These are phyloP conservation scores for Capsicum rhomboideum DNA, from an alignment of 257 asterid species.

Conservation along the genomic window DNA sequence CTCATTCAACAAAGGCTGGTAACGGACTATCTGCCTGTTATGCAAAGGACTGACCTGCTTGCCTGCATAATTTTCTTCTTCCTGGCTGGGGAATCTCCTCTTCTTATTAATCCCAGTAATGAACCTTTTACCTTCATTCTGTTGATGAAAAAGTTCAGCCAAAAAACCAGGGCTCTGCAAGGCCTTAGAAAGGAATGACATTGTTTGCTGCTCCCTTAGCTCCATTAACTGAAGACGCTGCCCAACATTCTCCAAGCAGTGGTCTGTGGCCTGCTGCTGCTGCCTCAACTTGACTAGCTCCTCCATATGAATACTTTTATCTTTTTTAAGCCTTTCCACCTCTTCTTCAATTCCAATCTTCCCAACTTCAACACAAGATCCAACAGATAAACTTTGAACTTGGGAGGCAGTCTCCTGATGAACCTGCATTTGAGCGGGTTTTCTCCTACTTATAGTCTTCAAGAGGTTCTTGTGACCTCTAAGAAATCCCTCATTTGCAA, in stretches of 20 bases:
- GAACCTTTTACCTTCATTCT: conserved; percentile 37
- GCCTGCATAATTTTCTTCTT: conserved; percentile 33
- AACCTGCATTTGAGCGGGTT: conserved; percentile 33
- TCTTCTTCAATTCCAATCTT: conserved; percentile 64
- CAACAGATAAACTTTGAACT: conserved; percentile 30
- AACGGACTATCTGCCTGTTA: conserved; percentile 56
- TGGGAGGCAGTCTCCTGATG: conserved; percentile 30
- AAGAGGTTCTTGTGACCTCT: conserved; percentile 54
- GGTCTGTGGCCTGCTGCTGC: conserved; percentile 67
- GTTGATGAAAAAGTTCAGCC: conserved; percentile 61
- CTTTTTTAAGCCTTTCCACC: conserved; percentile 64
- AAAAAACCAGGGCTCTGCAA: conserved; percentile 71
- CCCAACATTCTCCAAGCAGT: conserved; percentile 57
- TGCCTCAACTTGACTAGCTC: conserved; percentile 73
- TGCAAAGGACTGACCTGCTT: conserved; percentile 28
- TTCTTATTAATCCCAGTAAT: conserved; percentile 58
- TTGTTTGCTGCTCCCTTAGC: conserved; percentile 69
- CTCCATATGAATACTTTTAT: conserved; percentile 65
- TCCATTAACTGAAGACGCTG: conserved; percentile 77
- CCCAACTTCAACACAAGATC: conserved; percentile 58
- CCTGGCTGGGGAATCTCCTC: conserved; percentile 64
- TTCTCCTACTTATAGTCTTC: conserved; percentile 58
- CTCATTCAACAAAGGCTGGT: conserved; percentile 69
- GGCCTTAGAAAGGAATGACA: conserved; percentile 81
- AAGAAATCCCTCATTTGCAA: conserved; percentile 58